Percentiles rank a stretch among this genome's conserved stretches.
phyloP scores from a whole-genome alignment of 148 eudicot genomes.

The Diospyros lotus region DNA sequence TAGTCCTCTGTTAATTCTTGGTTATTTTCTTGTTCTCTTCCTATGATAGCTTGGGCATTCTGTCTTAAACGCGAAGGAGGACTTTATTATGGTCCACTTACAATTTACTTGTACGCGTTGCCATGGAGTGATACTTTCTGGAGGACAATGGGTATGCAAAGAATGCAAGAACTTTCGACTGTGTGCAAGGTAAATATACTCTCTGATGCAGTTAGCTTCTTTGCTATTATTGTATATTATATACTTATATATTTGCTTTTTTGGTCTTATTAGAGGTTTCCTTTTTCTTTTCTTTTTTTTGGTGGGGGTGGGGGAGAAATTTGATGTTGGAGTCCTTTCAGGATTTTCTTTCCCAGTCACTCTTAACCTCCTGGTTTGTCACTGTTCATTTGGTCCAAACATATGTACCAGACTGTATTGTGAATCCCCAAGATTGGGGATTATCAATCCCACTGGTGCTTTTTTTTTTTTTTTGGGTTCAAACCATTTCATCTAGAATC shows the following conservation, averaged over 20 bases:
- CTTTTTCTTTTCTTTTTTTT: background rate
- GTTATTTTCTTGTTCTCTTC: slow-evolving; percentile 3
- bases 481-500: too few species aligned
- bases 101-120: slow-evolving; percentile 63
- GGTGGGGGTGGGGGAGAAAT: too few species aligned
- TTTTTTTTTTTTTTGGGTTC: too few species aligned
- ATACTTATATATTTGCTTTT: background rate
- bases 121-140: slow-evolving; percentile 64
- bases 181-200: slow-evolving; percentile 51
- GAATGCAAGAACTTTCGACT: slow-evolving; percentile 66
- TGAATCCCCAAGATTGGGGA: too few species aligned
- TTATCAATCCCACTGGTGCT: too few species aligned
- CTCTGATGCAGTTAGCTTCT: background rate
- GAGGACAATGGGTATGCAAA: slow-evolving; percentile 62
- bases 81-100: slow-evolving; percentile 67
- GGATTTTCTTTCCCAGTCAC: too few species aligned
- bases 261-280: background rate
- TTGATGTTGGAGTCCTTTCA: too few species aligned
- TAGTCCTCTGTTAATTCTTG: background rate
- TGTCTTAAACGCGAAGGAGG: slow-evolving; percentile 58
- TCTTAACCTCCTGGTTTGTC: too few species aligned
- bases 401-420: too few species aligned
- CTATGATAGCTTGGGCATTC: slow-evolving; percentile 53
- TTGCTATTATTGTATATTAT: background rate
- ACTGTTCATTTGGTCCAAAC: too few species aligned